Evolutionary conservation across 805 yeast species (phyloP).

Genomic region (Monosporozyma aerobia): DNA sequence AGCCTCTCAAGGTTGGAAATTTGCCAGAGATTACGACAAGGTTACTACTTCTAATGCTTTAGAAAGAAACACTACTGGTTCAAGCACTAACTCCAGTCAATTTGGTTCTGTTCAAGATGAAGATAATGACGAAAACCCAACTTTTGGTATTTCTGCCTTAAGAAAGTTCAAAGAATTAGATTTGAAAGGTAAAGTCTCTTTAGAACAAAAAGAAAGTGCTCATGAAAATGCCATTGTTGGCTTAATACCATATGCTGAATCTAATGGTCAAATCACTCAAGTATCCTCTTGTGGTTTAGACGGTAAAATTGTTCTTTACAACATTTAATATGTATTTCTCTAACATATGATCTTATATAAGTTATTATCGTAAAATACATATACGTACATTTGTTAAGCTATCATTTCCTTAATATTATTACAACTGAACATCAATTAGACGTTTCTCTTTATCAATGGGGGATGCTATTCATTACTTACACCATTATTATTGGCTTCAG

Average conservation of each 20-base stretch:
- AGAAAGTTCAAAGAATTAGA: constrained; percentile 94
- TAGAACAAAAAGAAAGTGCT: constrained; percentile 48
- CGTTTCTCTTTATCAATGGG: background rate
- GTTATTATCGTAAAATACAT: background rate
- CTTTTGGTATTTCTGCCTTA: constrained; percentile 64
- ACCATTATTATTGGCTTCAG: constrained; percentile 1
- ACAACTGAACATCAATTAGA: background rate
- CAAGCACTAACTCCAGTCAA: constrained; percentile 11
- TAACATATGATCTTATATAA: background rate
- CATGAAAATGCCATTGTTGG: constrained; percentile 87
- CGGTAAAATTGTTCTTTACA: constrained; percentile 80
- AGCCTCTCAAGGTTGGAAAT: constrained; percentile 53
- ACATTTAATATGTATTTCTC: constrained; percentile 28
- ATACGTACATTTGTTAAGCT: background rate
- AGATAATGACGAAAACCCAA: constrained; percentile 42
- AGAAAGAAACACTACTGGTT: background rate
- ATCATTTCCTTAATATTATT: background rate
- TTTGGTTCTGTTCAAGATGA: constrained; percentile 33
- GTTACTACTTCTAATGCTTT: constrained; percentile 3
- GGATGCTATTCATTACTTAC: constrained; percentile 7
- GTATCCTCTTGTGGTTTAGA: constrained; percentile 78
- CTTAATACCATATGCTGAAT: constrained; percentile 42
- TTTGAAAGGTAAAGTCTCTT: constrained; percentile 71
- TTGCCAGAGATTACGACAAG: constrained; percentile 51
- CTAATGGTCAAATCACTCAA: constrained; percentile 45